These are phyloP conservation scores for Leucoagaricus sp. DNA, from an alignment of 1,284 basidiomycete species.

Conservation along the genomic window DNA sequence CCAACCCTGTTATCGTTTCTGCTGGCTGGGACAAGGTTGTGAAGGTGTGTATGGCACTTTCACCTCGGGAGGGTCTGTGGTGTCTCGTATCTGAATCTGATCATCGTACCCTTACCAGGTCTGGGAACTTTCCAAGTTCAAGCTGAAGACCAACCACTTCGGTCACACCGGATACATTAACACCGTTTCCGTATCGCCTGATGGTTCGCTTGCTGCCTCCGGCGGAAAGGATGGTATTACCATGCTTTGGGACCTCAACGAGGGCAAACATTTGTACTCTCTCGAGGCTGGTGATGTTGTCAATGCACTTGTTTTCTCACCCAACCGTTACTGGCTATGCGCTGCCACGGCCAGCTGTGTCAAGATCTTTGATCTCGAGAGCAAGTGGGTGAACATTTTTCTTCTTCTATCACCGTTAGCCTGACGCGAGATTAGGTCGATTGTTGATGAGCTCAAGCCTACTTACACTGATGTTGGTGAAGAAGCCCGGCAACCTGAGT, in stretches of 20 bases:
- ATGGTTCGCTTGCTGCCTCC: conserved; percentile 98
- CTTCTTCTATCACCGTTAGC: conserved; percentile 6
- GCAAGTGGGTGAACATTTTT: conserved; percentile 70
- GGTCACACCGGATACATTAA: conserved; percentile 99
- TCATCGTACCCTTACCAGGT: conserved; percentile 58
- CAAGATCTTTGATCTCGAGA: conserved; percentile 99
- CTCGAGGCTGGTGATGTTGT: conserved; percentile 98
- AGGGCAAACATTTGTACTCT: conserved; percentile 99
- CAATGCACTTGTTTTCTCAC: conserved; percentile 99
- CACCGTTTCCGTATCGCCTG: conserved; percentile 98
- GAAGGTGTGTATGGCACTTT: conserved; percentile 75
- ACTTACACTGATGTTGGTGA: conserved; percentile 83
- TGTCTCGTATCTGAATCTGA: conserved; percentile 28
- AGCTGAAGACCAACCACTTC: conserved; percentile 99
- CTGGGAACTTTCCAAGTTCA: conserved; percentile 99
- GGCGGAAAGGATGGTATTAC: conserved; percentile 99
- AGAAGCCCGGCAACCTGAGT: conserved; percentile 88
- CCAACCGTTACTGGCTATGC: conserved; percentile 99
- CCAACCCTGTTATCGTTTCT: conserved; percentile 98
- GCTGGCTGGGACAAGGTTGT: conserved; percentile 99
- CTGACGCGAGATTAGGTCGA: conserved; percentile 65
- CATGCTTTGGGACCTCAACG: conserved; percentile 99
- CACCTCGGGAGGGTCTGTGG: conserved; percentile 48
- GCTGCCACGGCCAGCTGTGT: conserved; percentile 97
- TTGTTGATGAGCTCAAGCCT: conserved; percentile 98